Conservation (phyloP, 768 basidiomycete species). For the Leccinum pellstonianum region DNA sequence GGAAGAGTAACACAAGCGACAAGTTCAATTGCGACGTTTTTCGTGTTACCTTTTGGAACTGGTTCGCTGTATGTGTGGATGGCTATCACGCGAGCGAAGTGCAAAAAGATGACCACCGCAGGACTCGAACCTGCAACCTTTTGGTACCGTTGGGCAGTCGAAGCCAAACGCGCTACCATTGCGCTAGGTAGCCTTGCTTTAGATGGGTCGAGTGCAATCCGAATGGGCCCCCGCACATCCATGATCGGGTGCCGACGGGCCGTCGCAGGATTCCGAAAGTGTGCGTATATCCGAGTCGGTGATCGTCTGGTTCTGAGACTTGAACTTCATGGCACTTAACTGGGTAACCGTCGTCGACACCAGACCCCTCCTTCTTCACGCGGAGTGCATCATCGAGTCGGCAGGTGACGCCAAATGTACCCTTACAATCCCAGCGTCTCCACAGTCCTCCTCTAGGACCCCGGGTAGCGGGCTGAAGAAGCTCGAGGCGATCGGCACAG, state of each 20-base stretch:
- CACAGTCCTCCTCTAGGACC: conserved; percentile 48
- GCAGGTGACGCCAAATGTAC: conserved; percentile 60
- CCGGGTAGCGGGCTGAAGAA: conserved; percentile 52
- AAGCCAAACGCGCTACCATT: conserved; percentile 97
- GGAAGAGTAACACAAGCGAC: conserved; percentile 3
- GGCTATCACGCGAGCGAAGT: background rate
- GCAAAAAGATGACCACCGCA: conserved; percentile 70
- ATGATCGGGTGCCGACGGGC: background rate
- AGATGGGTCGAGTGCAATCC: background rate
- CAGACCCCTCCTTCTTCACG: conserved; percentile 59
- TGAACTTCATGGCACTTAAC: conserved; percentile 66
- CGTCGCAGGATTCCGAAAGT: background rate
- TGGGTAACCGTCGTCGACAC: conserved; percentile 65
- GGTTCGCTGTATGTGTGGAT: background rate
- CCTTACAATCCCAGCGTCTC: conserved; percentile 54
- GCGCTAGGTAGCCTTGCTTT: conserved; percentile 70
- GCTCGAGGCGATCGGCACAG: conserved; percentile 55
- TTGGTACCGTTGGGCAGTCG: conserved; percentile 77
- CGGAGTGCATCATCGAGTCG: conserved; percentile 58
- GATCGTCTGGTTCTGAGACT: background rate
- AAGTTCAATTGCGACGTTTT: background rate
- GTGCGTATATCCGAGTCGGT: background rate
- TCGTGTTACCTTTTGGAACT: background rate
- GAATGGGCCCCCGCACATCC: background rate
- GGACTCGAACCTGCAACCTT: conserved; percentile 97